These are phyloP conservation scores for Psidium friedrichsthalianum DNA, from an alignment of 345 rosid species.

Conservation along the genomic window DNA sequence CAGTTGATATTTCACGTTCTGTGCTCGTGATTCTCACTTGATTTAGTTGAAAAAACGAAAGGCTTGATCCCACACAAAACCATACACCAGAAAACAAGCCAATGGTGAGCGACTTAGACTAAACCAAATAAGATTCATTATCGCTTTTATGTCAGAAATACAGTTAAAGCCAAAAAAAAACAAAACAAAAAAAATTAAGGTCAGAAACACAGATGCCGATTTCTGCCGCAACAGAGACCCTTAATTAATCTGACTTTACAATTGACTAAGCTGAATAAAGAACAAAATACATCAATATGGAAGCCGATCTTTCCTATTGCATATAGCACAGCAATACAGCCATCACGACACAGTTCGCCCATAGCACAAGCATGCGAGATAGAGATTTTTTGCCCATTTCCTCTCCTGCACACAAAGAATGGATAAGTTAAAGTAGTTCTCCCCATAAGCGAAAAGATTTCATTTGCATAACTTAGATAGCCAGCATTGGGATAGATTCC, in stretches of 20 bases:
- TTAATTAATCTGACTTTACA: not conserved
- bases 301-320: not conserved
- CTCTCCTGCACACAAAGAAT: slow-evolving; percentile 34
- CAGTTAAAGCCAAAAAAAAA: not conserved
- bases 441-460: not conserved
- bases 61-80: not conserved
- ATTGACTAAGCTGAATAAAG: not conserved
- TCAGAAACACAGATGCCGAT: not conserved
- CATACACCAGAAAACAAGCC: not conserved
- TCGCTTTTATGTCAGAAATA: not conserved
- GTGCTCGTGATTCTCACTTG: not conserved
- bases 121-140: not conserved
- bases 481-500: not conserved
- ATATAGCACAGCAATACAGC: not conserved
- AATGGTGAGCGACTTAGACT: not conserved
- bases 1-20: not conserved
- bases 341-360: slow-evolving; percentile 70
- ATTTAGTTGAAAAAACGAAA: not conserved
- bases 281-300: not conserved
- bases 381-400: slow-evolving; percentile 86
- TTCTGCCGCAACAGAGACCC: not conserved
- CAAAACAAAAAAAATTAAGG: not conserved
- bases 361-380: slow-evolving; percentile 61
- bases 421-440: not conserved
- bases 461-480: not conserved